Conservation (phyloP, 1,284 basidiomycete genomes). For the Leccinum angustisporum region DNA sequence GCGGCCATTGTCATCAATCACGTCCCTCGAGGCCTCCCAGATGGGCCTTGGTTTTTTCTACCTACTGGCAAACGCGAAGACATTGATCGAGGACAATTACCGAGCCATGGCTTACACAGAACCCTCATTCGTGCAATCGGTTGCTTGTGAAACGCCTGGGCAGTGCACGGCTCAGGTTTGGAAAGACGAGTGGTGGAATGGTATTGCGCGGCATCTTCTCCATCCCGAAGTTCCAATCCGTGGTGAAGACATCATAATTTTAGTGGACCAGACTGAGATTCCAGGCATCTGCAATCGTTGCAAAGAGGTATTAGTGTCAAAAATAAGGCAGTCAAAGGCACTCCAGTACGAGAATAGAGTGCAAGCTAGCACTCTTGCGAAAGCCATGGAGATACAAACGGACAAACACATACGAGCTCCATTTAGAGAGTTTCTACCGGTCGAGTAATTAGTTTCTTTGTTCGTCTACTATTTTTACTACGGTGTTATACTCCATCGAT, state of each 20-base stretch:
- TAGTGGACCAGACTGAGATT: background rate
- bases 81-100: background rate
- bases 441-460: no score
- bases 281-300: background rate
- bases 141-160: background rate
- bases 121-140: background rate
- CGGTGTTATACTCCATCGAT: no score
- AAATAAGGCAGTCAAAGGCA: background rate
- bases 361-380: background rate
- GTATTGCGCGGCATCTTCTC: background rate
- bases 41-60: constrained; percentile 9
- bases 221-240: background rate
- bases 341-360: background rate
- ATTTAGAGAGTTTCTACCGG: no score
- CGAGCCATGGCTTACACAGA: background rate
- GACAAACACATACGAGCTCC: no score
- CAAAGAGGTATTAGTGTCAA: background rate
- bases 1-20: background rate
- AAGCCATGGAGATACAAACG: no score
- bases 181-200: background rate
- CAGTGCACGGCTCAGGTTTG: background rate
- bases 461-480: no score
- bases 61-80: background rate
- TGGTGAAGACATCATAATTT: background rate
- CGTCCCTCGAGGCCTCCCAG: background rate